phyloP scores from a whole-genome alignment of 805 yeast genomes.

The Metschnikowia kofuensis region DNA sequence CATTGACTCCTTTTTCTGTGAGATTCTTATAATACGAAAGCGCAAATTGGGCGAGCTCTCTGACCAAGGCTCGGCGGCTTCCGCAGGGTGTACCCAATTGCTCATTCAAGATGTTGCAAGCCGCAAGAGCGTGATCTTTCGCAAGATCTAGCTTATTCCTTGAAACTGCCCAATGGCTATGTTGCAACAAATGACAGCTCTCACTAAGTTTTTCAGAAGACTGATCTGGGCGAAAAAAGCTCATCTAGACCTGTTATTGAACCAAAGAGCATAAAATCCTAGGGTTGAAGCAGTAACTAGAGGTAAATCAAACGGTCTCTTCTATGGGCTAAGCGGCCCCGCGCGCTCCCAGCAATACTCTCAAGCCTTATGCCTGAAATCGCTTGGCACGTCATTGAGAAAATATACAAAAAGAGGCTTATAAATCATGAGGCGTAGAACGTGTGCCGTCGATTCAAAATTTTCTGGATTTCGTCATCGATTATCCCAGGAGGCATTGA shows the following conservation, averaged over 20 bases:
- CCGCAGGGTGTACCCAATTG: slow-evolving; percentile 3
- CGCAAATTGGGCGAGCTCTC: slow-evolving; percentile 11
- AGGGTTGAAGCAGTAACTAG: too few species aligned
- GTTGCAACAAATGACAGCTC: slow-evolving; percentile 9
- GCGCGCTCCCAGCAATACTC: background rate
- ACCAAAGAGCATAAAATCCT: too few species aligned
- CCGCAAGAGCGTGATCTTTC: slow-evolving; percentile 10
- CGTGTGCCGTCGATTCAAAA: too few species aligned
- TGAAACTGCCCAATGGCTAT: slow-evolving; percentile 12
- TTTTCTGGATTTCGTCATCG: too few species aligned
- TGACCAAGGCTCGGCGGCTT: background rate
- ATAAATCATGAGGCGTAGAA: too few species aligned
- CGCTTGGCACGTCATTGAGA: too few species aligned
- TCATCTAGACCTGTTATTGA: background rate
- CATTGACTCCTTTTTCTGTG: slow-evolving; percentile 5
- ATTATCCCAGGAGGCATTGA: too few species aligned
- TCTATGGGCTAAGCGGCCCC: background rate
- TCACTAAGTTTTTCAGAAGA: slow-evolving; percentile 1
- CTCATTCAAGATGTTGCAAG: slow-evolving; percentile 9
- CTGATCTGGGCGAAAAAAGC: background rate
- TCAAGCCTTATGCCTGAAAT: too few species aligned
- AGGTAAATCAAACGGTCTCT: too few species aligned
- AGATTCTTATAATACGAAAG: slow-evolving; percentile 8
- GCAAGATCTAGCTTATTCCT: slow-evolving; percentile 9
- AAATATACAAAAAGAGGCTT: too few species aligned